Conservation (phyloP, 2,329 filamentous ascomycete genomes). For the Scytalidium lignicola region DNA sequence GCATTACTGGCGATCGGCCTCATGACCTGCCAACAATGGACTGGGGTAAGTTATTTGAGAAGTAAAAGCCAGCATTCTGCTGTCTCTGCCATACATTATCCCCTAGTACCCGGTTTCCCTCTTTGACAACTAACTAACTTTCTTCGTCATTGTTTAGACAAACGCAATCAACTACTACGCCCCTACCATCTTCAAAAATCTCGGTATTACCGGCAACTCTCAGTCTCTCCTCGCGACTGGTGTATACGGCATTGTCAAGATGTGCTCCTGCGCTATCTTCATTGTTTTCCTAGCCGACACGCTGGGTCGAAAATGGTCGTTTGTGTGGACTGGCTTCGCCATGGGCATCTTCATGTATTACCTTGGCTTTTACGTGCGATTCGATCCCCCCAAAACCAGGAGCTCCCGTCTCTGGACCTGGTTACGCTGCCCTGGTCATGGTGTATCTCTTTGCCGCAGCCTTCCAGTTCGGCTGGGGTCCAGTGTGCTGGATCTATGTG, state of each 20-base stretch:
- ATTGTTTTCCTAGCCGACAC: conserved; percentile 64
- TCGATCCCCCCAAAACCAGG: conserved; percentile 52
- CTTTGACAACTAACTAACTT: conserved; percentile 2
- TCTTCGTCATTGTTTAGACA: conserved; percentile 32
- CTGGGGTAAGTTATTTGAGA: background rate
- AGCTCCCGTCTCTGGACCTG: conserved; percentile 54
- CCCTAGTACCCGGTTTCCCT: no score
- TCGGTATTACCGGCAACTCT: conserved; percentile 47
- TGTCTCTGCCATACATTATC: no score
- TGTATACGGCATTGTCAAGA: conserved; percentile 69
- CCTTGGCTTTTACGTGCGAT: conserved; percentile 65
- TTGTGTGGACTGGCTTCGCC: conserved; percentile 60
- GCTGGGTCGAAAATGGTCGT: conserved; percentile 54
- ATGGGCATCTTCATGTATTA: conserved; percentile 62
- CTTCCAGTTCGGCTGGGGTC: conserved; percentile 68
- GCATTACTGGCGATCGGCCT: conserved; percentile 58
- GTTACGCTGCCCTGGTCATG: conserved; percentile 65
- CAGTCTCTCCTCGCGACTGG: conserved; percentile 61
- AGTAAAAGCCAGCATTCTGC: no score
- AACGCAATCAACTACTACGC: conserved; percentile 49
- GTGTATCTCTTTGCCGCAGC: conserved; percentile 68
- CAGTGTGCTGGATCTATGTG: conserved; percentile 65
- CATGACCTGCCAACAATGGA: conserved; percentile 59
- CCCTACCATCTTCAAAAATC: conserved; percentile 61
- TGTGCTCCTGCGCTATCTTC: conserved; percentile 57